Conservation (phyloP, 441 rosid species). For the Jatropha multifida region DNA sequence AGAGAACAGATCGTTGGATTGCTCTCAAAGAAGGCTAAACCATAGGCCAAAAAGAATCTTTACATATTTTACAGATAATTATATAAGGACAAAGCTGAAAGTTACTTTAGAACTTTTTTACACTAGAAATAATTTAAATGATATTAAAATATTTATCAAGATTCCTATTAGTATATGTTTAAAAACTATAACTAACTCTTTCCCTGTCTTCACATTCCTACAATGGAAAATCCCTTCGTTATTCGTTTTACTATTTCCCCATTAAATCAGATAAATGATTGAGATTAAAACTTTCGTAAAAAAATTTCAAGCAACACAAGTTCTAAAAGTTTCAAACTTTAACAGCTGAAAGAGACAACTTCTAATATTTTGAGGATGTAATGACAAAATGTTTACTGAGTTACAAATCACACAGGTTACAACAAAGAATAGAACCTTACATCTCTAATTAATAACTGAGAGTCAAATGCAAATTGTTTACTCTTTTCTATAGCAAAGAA, state of each 20-base stretch:
- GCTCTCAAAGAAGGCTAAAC: neutral
- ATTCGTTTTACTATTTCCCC: neutral
- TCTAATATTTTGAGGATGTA: neutral
- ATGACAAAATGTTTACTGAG: neutral
- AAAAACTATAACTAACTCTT: neutral
- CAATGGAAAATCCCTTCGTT: neutral
- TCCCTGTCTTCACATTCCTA: neutral
- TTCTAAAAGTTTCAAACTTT: neutral
- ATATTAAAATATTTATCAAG: conserved; percentile 1
- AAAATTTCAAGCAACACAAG: neutral
- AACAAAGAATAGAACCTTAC: neutral
- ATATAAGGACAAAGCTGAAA: conserved; percentile 7
- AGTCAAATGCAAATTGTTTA: neutral
- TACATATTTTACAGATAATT: conserved; percentile 5
- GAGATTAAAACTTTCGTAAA: neutral
- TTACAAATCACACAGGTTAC: neutral
- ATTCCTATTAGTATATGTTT: neutral
- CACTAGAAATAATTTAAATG: neutral
- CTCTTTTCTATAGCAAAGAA: conserved; percentile 7
- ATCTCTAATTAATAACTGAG: neutral
- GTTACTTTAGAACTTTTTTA: neutral
- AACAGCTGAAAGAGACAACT: neutral
- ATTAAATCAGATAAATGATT: too few species aligned
- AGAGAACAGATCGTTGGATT: neutral
- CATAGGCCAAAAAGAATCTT: conserved; percentile 16